phyloP scores from a whole-genome alignment of 352 stramenopile genomes.

The Phytophthora vignae region DNA sequence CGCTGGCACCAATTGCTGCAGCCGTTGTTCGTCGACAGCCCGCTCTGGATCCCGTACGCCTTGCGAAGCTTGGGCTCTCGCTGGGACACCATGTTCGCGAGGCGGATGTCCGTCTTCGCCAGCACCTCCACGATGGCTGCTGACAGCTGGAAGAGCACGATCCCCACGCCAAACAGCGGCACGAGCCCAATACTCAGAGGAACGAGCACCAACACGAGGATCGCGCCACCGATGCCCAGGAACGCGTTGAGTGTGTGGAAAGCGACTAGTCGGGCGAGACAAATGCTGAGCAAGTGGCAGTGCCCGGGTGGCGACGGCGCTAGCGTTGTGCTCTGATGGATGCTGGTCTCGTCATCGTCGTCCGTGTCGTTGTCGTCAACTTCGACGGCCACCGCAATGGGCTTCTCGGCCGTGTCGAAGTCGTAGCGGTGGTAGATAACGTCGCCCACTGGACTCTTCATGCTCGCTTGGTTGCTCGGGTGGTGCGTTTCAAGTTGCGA shows the following conservation, averaged over 20 bases:
- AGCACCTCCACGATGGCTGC: slow-evolving; percentile 28
- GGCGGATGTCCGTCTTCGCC: slow-evolving; percentile 25
- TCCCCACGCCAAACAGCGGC: slow-evolving; percentile 32
- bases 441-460: slow-evolving; percentile 34
- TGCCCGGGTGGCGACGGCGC: not conserved
- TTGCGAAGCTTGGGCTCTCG: slow-evolving; percentile 22
- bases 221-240: slow-evolving; percentile 29
- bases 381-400: slow-evolving; percentile 27
- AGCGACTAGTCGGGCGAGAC: slow-evolving; percentile 17
- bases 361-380: slow-evolving; percentile 1
- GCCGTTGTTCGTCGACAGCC: slow-evolving; percentile 35
- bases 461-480: not conserved
- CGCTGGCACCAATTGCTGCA: slow-evolving; percentile 16
- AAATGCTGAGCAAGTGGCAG: slow-evolving; percentile 7
- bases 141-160: slow-evolving; percentile 42
- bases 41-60: slow-evolving; percentile 32
- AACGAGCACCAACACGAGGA: slow-evolving; percentile 36
- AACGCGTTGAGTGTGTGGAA: slow-evolving; percentile 40
- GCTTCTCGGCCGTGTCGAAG: slow-evolving; percentile 31
- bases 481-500: slow-evolving; percentile 18
- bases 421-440: slow-evolving; percentile 44
- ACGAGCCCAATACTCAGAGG: slow-evolving; percentile 37
- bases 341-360: slow-evolving; percentile 1
- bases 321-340: not conserved
- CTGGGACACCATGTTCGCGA: slow-evolving; percentile 37